Base-by-base conservation (phyloP, 2,329 filamentous ascomycete species). In the Nemania diffusa region DNA sequence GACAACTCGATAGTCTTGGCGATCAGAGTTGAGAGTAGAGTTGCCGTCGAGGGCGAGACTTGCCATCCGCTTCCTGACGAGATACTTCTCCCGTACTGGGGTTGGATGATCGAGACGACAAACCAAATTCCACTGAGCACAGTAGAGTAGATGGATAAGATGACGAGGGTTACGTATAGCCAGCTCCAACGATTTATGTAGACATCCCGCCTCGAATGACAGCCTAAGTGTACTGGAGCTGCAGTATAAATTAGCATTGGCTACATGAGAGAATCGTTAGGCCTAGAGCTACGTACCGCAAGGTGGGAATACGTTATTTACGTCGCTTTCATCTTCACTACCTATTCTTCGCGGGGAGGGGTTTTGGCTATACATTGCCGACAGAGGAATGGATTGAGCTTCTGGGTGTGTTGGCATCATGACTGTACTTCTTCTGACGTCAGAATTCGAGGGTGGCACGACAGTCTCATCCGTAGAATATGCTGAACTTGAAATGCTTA, bases 1-100 rank as follows among this genome's bases (percentile, higher is more conserved):
- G 90, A 89, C 70, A 94, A 76, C 78, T 95, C 92, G 55, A 94
- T 92, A 0, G 90, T 87, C 78, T 94, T 95, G 7, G 92, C 91
- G 40, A 93, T 81, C 2, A 93, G 78, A 0, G 91, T 86, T n/a
- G 88, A 89, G 0, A 94, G 74, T 1, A 92, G 79, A 0, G 88
- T 89, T 0, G 92, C 92, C 1, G 88, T 90, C 0, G 88, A 85
- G 0, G 90, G 88, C 0, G 82, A 81, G 17, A 94, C 73, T 0
- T 76, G 73, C 64, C 70, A 83, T 13, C 84, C 80, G 5, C 82
- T 84, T 13, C 83, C 83, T 0, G 82, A 81, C 0, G 83, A 84
- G 51, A 94, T 89, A 1, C 72, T 77, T 8, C 80, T 80, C 8
- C 89, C 89, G 78, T 88, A 94, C 68, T 86, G 81, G 0, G 90